Evolutionary conservation across 164 flowering plant genomes (phyloP).

Genomic region (Echeveria elegans): DNA sequence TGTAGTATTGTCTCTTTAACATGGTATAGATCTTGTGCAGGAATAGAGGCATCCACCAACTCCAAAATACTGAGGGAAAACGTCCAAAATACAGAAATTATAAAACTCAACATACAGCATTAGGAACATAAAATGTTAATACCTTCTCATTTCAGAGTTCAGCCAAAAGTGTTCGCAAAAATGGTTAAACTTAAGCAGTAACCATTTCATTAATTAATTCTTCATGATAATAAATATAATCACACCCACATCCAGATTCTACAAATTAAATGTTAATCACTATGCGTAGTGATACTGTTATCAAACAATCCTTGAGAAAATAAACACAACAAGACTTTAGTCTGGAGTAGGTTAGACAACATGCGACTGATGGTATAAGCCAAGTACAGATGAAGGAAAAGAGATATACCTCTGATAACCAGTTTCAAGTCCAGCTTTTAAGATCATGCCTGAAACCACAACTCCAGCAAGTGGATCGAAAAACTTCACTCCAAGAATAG

Average conservation of each 20-base stretch:
- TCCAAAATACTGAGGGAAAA: conserved; percentile 61
- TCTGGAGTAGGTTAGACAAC: neutral
- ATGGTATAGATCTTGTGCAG: conserved; percentile 46
- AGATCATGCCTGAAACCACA: conserved; percentile 84
- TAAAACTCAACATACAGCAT: too few relatives aligned
- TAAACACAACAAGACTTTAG: neutral
- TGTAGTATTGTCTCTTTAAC: conserved; percentile 53
- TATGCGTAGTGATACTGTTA: too few relatives aligned
- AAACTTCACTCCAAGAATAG: conserved; percentile 78
- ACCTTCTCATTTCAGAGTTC: too few relatives aligned
- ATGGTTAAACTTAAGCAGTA: too few relatives aligned
- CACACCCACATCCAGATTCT: too few relatives aligned
- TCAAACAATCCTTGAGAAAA: too few relatives aligned
- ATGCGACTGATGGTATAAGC: neutral
- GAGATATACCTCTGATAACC: conserved; percentile 71
- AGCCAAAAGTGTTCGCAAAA: too few relatives aligned
- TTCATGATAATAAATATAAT: neutral
- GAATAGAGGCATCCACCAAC: conserved; percentile 92
- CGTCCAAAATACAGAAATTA: conserved; percentile 10
- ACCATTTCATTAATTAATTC: neutral
- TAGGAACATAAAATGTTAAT: too few relatives aligned
- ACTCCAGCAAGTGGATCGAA: conserved; percentile 96
- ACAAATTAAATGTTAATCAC: too few relatives aligned
- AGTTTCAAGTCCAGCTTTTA: conserved; percentile 85
- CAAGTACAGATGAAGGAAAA: neutral